These are phyloP conservation scores for Plenodomus lindquistii DNA, from an alignment of 2,329 filamentous ascomycete species.

Conservation along the genomic window DNA sequence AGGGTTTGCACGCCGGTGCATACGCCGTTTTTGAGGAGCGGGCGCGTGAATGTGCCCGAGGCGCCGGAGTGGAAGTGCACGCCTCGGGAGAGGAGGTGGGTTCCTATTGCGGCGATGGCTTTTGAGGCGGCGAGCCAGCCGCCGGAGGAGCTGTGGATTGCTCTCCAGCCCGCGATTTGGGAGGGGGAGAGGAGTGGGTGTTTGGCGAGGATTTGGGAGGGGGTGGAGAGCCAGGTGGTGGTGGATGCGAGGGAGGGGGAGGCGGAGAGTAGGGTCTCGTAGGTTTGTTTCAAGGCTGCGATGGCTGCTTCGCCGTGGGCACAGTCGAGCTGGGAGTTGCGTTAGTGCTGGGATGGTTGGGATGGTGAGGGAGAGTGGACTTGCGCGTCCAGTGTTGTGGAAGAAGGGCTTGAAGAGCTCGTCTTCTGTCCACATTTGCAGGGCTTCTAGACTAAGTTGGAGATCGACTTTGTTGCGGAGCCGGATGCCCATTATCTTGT, in stretches of 20 bases:
- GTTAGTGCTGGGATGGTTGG: slow-evolving; percentile 4
- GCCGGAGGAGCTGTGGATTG: slow-evolving; percentile 49
- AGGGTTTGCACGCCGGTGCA: slow-evolving; percentile 50
- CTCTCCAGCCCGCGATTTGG: slow-evolving; percentile 54
- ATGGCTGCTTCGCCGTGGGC: slow-evolving; percentile 46
- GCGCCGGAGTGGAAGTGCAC: slow-evolving; percentile 50
- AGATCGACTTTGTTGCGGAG: slow-evolving; percentile 47
- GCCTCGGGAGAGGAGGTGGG: slow-evolving; percentile 42
- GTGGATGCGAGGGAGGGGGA: slow-evolving; percentile 41
- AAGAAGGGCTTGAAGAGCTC: slow-evolving; percentile 52
- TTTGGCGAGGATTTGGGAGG: slow-evolving; percentile 50
- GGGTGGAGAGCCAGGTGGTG: slow-evolving; percentile 50
- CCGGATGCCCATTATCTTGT: slow-evolving; percentile 51
- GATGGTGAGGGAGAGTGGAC: neutral
- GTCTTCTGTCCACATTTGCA: slow-evolving; percentile 51
- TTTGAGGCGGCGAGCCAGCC: slow-evolving; percentile 55
- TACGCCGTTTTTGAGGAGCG: slow-evolving; percentile 44
- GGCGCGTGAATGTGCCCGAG: slow-evolving; percentile 51
- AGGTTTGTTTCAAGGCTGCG: slow-evolving; percentile 36
- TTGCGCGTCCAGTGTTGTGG: slow-evolving; percentile 49
- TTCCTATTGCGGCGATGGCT: slow-evolving; percentile 53
- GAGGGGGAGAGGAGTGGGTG: slow-evolving; percentile 47
- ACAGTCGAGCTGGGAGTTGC: slow-evolving; percentile 29
- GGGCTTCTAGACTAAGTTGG: slow-evolving; percentile 36
- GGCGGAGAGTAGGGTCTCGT: slow-evolving; percentile 43